phyloP scores from a whole-genome alignment of 2,329 filamentous ascomycete genomes.

The Teratosphaeria nubilosa region DNA sequence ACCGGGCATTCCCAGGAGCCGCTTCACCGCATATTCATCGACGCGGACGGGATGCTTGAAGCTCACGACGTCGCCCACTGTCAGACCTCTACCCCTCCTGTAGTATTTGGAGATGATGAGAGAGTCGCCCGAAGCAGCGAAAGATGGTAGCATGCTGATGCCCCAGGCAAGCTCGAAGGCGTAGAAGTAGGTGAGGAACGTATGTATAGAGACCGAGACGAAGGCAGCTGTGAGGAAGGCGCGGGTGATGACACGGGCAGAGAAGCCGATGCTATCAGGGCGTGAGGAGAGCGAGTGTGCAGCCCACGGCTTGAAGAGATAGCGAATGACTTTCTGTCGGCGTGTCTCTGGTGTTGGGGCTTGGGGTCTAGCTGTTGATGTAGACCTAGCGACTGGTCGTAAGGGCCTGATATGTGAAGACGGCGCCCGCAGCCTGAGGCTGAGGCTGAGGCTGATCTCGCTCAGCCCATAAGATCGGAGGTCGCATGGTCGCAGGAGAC shows the following conservation, averaged over 20 bases:
- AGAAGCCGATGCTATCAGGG: background rate
- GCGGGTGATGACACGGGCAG: background rate
- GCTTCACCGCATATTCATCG: conserved; percentile 55
- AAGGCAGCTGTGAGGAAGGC: background rate
- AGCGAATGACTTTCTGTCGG: background rate
- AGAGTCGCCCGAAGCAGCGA: conserved; percentile 56
- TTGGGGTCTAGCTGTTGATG: background rate
- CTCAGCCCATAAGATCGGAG: background rate
- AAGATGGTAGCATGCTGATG: conserved; percentile 83
- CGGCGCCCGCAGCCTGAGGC: background rate
- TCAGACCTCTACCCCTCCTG: conserved; percentile 55
- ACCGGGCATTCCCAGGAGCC: conserved; percentile 50
- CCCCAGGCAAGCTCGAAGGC: conserved; percentile 53
- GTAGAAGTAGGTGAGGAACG: conserved; percentile 45
- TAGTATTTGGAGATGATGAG: conserved; percentile 59
- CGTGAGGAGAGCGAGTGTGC: background rate
- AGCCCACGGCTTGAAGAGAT: background rate
- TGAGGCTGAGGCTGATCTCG: background rate
- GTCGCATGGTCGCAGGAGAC: background rate
- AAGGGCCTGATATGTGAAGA: background rate
- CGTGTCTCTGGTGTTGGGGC: background rate
- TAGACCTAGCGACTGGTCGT: background rate
- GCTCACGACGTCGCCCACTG: conserved; percentile 74
- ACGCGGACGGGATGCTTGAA: conserved; percentile 62
- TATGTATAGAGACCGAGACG: conserved; percentile 17